Evolutionary conservation across 768 basidiomycete species (phyloP).

Genomic region (Kwoniella sp.): DNA sequence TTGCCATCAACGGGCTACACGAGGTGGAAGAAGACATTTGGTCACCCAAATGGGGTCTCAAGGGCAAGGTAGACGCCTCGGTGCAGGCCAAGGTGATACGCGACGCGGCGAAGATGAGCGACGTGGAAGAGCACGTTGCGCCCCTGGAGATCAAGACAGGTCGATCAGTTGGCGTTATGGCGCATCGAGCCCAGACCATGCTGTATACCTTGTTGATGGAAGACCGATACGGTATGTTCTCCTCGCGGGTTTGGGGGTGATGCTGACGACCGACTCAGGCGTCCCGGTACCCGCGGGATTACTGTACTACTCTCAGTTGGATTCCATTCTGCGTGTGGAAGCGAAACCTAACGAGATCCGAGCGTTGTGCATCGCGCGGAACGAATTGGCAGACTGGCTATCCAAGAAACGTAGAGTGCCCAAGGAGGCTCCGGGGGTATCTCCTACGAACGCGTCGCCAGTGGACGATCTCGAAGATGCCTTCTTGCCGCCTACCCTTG

Average conservation of each 20-base stretch:
- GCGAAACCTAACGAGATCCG: slow-evolving; percentile 75
- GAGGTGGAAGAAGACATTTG: slow-evolving; percentile 97
- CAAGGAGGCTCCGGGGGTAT: background rate
- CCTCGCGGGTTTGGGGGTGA: background rate
- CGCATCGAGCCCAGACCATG: slow-evolving; percentile 97
- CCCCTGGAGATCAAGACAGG: slow-evolving; percentile 98
- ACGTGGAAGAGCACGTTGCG: slow-evolving; percentile 36
- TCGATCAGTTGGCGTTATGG: slow-evolving; percentile 67
- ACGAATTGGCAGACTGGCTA: slow-evolving; percentile 75
- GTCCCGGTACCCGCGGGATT: slow-evolving; percentile 74
- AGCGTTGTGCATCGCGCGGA: slow-evolving; percentile 73
- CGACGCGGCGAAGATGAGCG: slow-evolving; percentile 46
- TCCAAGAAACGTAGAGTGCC: slow-evolving; percentile 29
- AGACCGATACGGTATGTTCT: slow-evolving; percentile 73
- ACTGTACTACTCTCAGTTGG: slow-evolving; percentile 88
- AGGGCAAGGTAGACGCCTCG: slow-evolving; percentile 91
- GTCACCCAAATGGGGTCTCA: slow-evolving; percentile 90
- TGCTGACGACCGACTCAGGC: slow-evolving; percentile 50
- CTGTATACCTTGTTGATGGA: slow-evolving; percentile 84
- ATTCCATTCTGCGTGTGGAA: slow-evolving; percentile 78
- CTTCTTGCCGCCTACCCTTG: slow-evolving; percentile 82
- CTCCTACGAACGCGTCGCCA: background rate
- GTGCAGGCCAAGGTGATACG: slow-evolving; percentile 62
- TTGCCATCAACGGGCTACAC: slow-evolving; percentile 71
- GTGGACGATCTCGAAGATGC: slow-evolving; percentile 42